Evolutionary conservation across 345 rosid genomes (phyloP), one percentile per base, ranked within the genome.

Genomic region (Diplotaxis tenuifolia): DNA sequence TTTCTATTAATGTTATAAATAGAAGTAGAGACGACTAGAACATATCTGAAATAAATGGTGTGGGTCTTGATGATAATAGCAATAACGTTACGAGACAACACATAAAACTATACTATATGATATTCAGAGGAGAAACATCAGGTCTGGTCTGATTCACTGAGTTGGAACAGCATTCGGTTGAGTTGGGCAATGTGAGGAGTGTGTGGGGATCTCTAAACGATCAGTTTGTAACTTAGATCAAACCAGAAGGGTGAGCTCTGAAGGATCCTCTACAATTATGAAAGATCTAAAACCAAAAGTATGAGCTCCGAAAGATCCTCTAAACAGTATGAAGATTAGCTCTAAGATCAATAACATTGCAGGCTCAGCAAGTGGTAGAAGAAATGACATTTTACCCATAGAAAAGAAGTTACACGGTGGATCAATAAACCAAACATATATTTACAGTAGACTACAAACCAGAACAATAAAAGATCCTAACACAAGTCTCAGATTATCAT

Each of bases 361-460:
- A 47, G 53, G 21, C 53, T 47, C 20, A 47, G 53, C 4, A 47
- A 10, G 21, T 16, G 53, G 21, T 47, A 47, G 8, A 47, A 7
- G 53, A 47, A 45, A 15, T 15, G 21, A 47, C 19, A 7, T 49
- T 49, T 50, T 4, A 27, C 40, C 9, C 23, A 58, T 3, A 20
- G 60, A 58, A 16, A 16, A 49, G 9, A 74, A 29, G 54, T 74
- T 75, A 75, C 32, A 66, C 5, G 19, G n/a, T 42, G 50, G 50
- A 42, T 42, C 16, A 42, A 42, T 42, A 42, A 42, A 31, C 12
- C 22, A 67, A 59, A 36, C 73, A 36, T 10, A 67, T 67, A 75
- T 75, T 59, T 61, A 75, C 78, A 68, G 53, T 18, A 67, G 68
- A 67, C 63, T 27, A 50, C 73, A 75, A 27, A 34, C 68, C 47